Percentiles rank a stretch among this genome's conserved stretches.
phyloP scores from a whole-genome alignment of 1,139 yeast genomes.

The Lodderomyces elongisporus region DNA sequence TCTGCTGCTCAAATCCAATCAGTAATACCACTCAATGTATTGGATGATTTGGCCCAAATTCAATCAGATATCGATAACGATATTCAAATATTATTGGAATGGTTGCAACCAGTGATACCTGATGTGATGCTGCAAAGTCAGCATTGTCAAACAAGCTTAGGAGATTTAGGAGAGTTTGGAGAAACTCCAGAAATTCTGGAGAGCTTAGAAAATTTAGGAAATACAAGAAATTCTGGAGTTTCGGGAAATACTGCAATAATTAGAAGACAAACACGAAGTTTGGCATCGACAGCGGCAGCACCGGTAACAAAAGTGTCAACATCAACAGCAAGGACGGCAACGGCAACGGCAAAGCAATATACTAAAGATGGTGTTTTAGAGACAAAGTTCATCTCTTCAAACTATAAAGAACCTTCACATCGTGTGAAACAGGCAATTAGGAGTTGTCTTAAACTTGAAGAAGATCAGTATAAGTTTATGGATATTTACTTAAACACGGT shows the following conservation, averaged over 20 bases:
- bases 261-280: background rate
- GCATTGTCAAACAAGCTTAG: background rate
- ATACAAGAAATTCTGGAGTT: conserved; percentile 4
- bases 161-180: no score
- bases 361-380: conserved; percentile 2
- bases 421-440: conserved; percentile 36
- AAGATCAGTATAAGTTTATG: conserved; percentile 31
- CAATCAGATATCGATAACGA: conserved; percentile 39
- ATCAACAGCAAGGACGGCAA: no score
- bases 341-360: background rate
- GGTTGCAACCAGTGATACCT: conserved; percentile 33
- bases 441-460: conserved; percentile 33
- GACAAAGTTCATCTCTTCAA: conserved; percentile 3
- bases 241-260: no score
- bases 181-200: no score
- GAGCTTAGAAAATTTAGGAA: no score
- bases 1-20: conserved; percentile 8
- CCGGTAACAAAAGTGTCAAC: no score
- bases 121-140: conserved; percentile 2
- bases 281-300: no score
- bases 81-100: conserved; percentile 31
- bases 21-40: conserved; percentile 16
- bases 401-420: conserved; percentile 27
- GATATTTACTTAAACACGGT: conserved; percentile 34
- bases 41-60: conserved; percentile 20